A percentile compares a stretch with the other conserved stretches of the same genome.
Evolutionary conservation across 2,329 filamentous ascomycete species (phyloP).

Genomic region (Dissoconium aciculare): DNA sequence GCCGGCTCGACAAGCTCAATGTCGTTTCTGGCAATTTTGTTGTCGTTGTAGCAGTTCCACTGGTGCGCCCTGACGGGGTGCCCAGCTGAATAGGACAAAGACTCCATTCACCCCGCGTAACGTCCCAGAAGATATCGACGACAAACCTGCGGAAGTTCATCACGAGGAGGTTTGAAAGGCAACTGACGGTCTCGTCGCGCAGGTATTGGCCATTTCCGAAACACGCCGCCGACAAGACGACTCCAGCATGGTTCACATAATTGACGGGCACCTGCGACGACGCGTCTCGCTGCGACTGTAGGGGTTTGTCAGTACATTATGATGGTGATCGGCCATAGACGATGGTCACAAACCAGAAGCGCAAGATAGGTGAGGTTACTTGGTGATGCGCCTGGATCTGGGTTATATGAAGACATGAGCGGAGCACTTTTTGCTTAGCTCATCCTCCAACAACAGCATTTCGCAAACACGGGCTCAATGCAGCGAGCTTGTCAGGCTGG

Average conservation of each 20-base stretch:
- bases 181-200: slow-evolving; percentile 35
- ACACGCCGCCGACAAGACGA: slow-evolving; percentile 44
- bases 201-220: slow-evolving; percentile 42
- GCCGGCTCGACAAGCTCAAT: neutral
- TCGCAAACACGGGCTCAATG: too few relatives aligned
- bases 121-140: slow-evolving; percentile 51
- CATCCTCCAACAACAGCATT: too few relatives aligned
- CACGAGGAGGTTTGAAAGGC: slow-evolving; percentile 48
- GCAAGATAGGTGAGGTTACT: slow-evolving; percentile 13
- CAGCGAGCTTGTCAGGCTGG: too few relatives aligned
- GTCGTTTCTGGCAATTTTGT: neutral
- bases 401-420: slow-evolving; percentile 18
- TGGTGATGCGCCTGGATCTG: slow-evolving; percentile 15
- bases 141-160: slow-evolving; percentile 44
- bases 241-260: slow-evolving; percentile 42
- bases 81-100: slow-evolving; percentile 44
- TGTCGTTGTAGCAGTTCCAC: slow-evolving; percentile 2
- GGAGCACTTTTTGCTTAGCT: too few relatives aligned
- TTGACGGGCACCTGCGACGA: slow-evolving; percentile 46
- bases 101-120: slow-evolving; percentile 38
- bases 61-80: slow-evolving; percentile 9
- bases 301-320: neutral
- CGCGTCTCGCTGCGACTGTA: slow-evolving; percentile 47
- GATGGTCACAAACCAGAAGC: slow-evolving; percentile 17
- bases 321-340: neutral